Evolutionary conservation across 192 early-diverging fungal genomes (phyloP).

Genomic region (Coemansia furcata): DNA sequence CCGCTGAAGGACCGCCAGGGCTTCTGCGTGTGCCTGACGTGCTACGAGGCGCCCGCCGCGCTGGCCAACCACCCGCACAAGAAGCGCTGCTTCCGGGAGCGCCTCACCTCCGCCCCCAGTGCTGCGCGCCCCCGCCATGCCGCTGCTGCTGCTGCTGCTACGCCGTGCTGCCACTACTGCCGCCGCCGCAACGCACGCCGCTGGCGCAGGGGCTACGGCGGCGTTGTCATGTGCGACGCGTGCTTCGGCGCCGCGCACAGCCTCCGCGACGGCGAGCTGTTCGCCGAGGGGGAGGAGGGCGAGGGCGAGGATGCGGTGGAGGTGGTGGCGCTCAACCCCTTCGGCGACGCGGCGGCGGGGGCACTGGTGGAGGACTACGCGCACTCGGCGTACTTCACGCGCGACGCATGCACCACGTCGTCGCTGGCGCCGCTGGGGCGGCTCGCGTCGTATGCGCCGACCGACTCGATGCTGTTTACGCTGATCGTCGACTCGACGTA

Average conservation of each 20-base stretch:
- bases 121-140: neutral
- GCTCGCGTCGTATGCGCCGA: conserved; percentile 46
- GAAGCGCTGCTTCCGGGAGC: conserved; percentile 54
- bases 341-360: conserved; percentile 20
- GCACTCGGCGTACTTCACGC: conserved; percentile 48
- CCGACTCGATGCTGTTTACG: conserved; percentile 62
- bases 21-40: conserved; percentile 43
- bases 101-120: conserved; percentile 9
- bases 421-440: conserved; percentile 45
- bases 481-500: conserved; percentile 77
- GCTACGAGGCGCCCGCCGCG: conserved; percentile 47
- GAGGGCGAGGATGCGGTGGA: conserved; percentile 23
- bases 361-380: conserved; percentile 46
- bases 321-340: conserved; percentile 51
- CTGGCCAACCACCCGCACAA: conserved; percentile 51
- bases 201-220: conserved; percentile 52
- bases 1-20: conserved; percentile 18
- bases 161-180: conserved; percentile 49
- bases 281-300: conserved; percentile 12
- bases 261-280: conserved; percentile 25
- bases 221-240: conserved; percentile 50
- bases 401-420: conserved; percentile 42
- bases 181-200: conserved; percentile 32
- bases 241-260: conserved; percentile 46
- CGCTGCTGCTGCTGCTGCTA: neutral